phyloP scores from a whole-genome alignment of 2,329 filamentous ascomycete genomes.

The Ophiostoma populinum region DNA sequence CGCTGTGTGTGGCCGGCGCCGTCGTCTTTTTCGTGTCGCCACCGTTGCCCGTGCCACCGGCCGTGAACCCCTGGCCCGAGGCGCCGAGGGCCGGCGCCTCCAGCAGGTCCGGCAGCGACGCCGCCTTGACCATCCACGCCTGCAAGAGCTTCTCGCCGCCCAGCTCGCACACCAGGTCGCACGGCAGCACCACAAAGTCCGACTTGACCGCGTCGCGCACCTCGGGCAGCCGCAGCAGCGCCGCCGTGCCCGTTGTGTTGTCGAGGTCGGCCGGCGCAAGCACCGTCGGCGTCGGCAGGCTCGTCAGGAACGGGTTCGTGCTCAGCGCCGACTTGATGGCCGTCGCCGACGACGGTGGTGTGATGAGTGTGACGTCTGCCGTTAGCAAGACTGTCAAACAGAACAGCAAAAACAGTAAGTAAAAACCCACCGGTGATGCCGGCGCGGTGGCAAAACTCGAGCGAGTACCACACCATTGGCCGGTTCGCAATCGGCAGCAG shows the following conservation, averaged over 20 bases:
- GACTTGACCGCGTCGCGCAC: constrained; percentile 61
- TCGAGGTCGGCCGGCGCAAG: constrained; percentile 61
- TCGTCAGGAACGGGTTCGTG: constrained; percentile 62
- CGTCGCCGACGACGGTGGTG: constrained; percentile 45
- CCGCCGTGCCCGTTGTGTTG: constrained; percentile 74
- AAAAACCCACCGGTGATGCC: constrained; percentile 46
- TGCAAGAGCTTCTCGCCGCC: constrained; percentile 69
- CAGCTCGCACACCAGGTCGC: constrained; percentile 82
- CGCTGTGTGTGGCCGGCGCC: constrained; percentile 31
- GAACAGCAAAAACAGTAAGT: not conserved
- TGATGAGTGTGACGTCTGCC: constrained; percentile 45
- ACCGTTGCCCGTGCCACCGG: constrained; percentile 12
- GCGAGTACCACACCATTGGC: constrained; percentile 79
- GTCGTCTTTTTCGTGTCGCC: constrained; percentile 9
- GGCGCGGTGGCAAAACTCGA: constrained; percentile 71
- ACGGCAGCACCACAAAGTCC: constrained; percentile 83
- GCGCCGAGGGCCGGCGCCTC: constrained; percentile 21
- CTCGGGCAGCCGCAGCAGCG: constrained; percentile 71
- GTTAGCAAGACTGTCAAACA: not conserved
- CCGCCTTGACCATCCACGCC: constrained; percentile 79
- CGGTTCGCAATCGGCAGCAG: constrained; percentile 68
- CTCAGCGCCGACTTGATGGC: constrained; percentile 55
- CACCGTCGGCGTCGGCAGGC: constrained; percentile 54
- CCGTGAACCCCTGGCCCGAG: not conserved
- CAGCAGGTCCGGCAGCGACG: constrained; percentile 46